These are phyloP conservation scores for Caloboletus inedulis DNA, from an alignment of 1,284 basidiomycete species.

Conservation along the genomic window DNA sequence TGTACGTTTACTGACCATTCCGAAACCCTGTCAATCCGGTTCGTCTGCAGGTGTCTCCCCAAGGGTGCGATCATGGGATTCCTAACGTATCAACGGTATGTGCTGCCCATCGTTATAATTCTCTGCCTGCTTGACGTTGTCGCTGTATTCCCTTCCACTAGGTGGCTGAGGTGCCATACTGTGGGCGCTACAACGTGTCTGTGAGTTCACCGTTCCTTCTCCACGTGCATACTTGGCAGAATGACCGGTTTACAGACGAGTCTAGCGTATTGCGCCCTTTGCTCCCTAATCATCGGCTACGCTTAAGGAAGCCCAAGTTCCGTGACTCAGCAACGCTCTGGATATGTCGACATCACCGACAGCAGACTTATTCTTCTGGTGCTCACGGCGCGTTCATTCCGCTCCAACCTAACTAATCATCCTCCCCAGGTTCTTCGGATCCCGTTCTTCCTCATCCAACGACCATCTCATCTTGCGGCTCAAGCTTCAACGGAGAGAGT, in stretches of 20 bases:
- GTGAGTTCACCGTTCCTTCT: not conserved
- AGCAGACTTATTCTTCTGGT: not conserved
- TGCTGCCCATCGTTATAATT: not conserved
- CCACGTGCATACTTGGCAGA: not conserved
- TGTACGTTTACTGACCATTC: not conserved
- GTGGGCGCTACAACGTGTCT: not conserved
- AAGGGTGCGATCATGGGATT: not conserved
- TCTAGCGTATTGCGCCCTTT: not conserved
- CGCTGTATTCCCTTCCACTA: not conserved
- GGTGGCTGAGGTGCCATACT: not conserved
- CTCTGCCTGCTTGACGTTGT: not conserved
- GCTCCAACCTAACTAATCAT: not conserved
- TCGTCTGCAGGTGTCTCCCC: not conserved
- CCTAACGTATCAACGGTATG: not conserved
- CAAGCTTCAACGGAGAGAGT: not conserved
- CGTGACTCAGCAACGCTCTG: not conserved
- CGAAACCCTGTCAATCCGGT: no score
- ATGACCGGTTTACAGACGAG: not conserved
- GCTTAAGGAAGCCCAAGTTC: not conserved
- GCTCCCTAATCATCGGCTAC: not conserved
- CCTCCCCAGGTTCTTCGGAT: not conserved
- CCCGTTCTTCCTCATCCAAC: not conserved
- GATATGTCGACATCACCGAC: not conserved
- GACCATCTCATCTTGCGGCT: not conserved
- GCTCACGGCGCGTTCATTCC: not conserved